A percentile compares a stretch with the other conserved stretches of the same genome.
Evolutionary conservation across 306 rosid species (phyloP).

Genomic region (Cotoneaster glaucophyllus): DNA sequence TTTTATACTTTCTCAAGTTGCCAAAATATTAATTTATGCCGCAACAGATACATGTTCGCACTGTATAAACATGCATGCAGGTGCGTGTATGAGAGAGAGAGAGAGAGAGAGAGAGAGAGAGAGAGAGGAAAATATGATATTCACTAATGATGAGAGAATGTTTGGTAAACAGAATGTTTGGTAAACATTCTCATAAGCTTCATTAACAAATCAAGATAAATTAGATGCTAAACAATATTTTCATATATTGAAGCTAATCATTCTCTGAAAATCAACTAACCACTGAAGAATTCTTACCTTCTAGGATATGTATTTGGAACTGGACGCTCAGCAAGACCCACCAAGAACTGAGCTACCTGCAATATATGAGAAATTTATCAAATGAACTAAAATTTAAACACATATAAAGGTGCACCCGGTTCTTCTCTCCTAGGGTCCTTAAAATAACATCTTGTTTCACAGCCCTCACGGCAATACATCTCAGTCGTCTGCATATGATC

Average conservation of each 20-base stretch:
- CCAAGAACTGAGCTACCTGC: constrained; percentile 94
- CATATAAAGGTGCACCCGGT: not conserved
- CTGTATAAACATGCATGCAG: too few species aligned
- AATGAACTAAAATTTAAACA: not conserved
- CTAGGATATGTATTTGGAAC: constrained; percentile 65
- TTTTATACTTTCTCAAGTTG: not conserved
- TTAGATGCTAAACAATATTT: not conserved
- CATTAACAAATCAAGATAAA: not conserved
- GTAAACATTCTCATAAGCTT: not conserved
- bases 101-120: not conserved
- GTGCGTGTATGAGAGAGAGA: too few species aligned
- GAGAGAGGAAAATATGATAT: not conserved
- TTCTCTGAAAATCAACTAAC: not conserved
- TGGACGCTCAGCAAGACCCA: constrained; percentile 83
- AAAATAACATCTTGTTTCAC: not conserved
- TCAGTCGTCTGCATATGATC: not conserved
- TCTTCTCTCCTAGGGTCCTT: not conserved
- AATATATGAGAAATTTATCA: constrained; percentile 9
- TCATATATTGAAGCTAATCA: not conserved
- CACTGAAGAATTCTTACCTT: constrained; percentile 38
- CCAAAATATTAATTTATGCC: not conserved
- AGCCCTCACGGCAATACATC: not conserved
- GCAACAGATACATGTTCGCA: not conserved
- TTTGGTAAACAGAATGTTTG: not conserved
- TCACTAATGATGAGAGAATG: not conserved